phyloP scores from a whole-genome alignment of 306 rosid genomes.

The Glycine tomentella region DNA sequence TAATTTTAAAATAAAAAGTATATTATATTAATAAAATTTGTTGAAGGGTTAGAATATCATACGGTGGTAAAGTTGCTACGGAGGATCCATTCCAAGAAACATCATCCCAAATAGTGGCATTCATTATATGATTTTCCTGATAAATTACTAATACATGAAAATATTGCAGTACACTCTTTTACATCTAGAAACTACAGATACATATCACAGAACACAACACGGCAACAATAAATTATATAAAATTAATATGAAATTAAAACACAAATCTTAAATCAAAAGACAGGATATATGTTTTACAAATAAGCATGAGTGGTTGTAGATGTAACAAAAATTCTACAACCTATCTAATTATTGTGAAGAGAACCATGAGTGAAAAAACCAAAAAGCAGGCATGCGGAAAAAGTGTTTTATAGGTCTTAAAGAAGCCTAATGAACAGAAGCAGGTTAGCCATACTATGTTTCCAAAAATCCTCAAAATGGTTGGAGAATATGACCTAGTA shows the following conservation, averaged over 20 bases:
- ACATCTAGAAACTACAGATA: background rate
- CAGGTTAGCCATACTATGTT: slow-evolving; percentile 14
- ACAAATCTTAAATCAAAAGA: background rate
- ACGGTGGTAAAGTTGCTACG: no score
- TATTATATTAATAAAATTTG: background rate
- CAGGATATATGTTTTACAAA: background rate
- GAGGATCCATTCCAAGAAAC: background rate
- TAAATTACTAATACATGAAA: background rate
- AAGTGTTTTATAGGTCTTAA: slow-evolving; percentile 11
- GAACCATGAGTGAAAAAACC: background rate
- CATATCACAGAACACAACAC: background rate
- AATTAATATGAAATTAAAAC: background rate
- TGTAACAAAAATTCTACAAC: background rate
- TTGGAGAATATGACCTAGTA: slow-evolving; percentile 15
- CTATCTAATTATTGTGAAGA: background rate
- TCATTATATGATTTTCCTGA: slow-evolving; percentile 1
- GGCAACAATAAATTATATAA: background rate
- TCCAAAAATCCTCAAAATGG: slow-evolving; percentile 11
- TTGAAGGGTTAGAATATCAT: no score
- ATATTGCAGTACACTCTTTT: slow-evolving; percentile 11
- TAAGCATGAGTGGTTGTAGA: background rate
- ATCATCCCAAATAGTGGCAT: background rate
- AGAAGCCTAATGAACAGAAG: background rate
- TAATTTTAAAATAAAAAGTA: no score
- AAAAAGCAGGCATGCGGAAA: background rate